Base-by-base conservation (phyloP, 2,329 filamentous ascomycete genomes). In the Verticillium nonalfalfae region DNA sequence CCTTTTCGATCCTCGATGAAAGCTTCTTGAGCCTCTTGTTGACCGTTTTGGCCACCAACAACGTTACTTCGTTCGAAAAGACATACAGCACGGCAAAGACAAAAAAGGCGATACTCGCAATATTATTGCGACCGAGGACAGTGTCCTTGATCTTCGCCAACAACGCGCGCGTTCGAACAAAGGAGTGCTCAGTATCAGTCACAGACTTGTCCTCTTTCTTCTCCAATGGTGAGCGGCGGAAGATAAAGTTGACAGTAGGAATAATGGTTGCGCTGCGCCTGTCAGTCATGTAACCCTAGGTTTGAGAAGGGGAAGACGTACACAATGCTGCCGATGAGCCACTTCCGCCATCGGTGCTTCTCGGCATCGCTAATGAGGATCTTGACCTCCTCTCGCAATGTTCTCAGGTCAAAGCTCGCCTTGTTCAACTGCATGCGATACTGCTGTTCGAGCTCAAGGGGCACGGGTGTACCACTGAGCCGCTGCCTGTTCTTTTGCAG, bases 101-200 rank as follows among this genome's bases (percentile, higher is more conserved):
- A 36, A 86, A 79, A 64, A 83, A 79, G 9, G 80, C 79, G 10
- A 85, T 64, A 39, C 78, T 78, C 1, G 82, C 82, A 33, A 84
- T 69, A 1, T 76, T 69, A 14, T 78, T 78, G 14, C 74, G 75
- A 4, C 80, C 77, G 10, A 76, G 72, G 1, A 82, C 69, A 7
- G 76, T 75, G 56, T 74, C 71, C 60, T 80, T 74, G 67, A 86
- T 82, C 59, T 82, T 78, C 3, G 76, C 66, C 34, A 85, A 71
- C 4, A 86, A 76, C 2, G 76, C 74, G 69, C 78, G 79, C 70
- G 81, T 82, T 66, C 75, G 76, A 33, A 70, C 72, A 68, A 85
- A 86, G 35, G 84, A 83, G 67, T 85, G 82, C 72, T 86, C 84
- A 33, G 84, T 86, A 65, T 80, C 76, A 69, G 83, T 85, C 63